A percentile compares a stretch with the other conserved stretches of the same genome.
phyloP scores from a whole-genome alignment of 2,329 filamentous ascomycete genomes.

The Penicillium sp. region DNA sequence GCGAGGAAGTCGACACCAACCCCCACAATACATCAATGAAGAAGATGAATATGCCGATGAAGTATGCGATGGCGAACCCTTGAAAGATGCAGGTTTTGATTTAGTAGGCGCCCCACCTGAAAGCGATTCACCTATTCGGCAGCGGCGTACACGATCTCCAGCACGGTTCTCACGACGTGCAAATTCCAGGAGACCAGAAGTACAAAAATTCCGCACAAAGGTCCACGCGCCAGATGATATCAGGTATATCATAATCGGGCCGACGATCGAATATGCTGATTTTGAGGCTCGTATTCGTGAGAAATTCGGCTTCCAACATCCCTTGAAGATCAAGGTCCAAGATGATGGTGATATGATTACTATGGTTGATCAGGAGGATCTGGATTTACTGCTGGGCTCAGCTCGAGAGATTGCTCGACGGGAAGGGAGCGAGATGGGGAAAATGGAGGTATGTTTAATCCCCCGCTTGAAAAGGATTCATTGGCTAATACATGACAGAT shows the following conservation, averaged over 20 bases:
- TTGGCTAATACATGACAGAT: slow-evolving; percentile 7
- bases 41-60: slow-evolving; percentile 72
- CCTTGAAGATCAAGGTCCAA: slow-evolving; percentile 81
- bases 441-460: slow-evolving; percentile 77
- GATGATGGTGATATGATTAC: slow-evolving; percentile 94
- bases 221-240: slow-evolving; percentile 84
- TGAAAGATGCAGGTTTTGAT: slow-evolving; percentile 78
- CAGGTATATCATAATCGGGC: slow-evolving; percentile 83
- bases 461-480: neutral
- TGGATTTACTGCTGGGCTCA: slow-evolving; percentile 78
- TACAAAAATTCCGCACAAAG: slow-evolving; percentile 83
- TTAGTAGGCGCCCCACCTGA: slow-evolving; percentile 60
- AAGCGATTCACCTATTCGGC: slow-evolving; percentile 28
- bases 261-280: slow-evolving; percentile 70
- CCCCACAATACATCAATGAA: slow-evolving; percentile 71
- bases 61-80: slow-evolving; percentile 66
- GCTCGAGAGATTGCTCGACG: slow-evolving; percentile 68
- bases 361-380: slow-evolving; percentile 92
- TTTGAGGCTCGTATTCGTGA: slow-evolving; percentile 77
- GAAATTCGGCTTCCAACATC: slow-evolving; percentile 71
- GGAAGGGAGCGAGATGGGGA: slow-evolving; percentile 78
- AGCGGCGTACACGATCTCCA: slow-evolving; percentile 31
- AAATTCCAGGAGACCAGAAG: slow-evolving; percentile 54
- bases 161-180: slow-evolving; percentile 28
- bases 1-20: slow-evolving; percentile 32